phyloP scores from a whole-genome alignment of 2,329 filamentous ascomycete species.

The Phaeophleospora eucalypticola region DNA sequence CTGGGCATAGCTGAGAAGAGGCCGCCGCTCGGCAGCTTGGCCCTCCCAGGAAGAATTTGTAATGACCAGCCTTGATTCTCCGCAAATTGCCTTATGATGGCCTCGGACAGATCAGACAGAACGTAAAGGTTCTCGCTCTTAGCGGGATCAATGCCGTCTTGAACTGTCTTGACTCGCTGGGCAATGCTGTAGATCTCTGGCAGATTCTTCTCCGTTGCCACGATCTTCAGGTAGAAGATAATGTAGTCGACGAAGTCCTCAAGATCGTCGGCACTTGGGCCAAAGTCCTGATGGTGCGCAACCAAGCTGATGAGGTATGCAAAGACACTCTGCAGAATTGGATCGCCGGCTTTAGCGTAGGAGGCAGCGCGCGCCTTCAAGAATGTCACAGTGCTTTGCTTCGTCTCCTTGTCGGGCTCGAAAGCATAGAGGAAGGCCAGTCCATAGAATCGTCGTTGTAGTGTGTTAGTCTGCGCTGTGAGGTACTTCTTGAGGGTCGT shows the following conservation, averaged over 20 bases:
- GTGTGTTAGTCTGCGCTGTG: conserved; percentile 55
- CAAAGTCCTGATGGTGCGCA: conserved; percentile 91
- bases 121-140: conserved; percentile 75
- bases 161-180: conserved; percentile 85
- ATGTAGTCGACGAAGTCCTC: conserved; percentile 84
- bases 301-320: conserved; percentile 80
- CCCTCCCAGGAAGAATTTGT: conserved; percentile 75
- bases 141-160: conserved; percentile 67
- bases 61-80: conserved; percentile 82
- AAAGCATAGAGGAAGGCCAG: conserved; percentile 88
- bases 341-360: conserved; percentile 53
- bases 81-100: conserved; percentile 78
- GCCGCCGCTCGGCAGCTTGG: conserved; percentile 67
- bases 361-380: conserved; percentile 72
- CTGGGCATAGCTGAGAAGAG: conserved; percentile 72
- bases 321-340: conserved; percentile 74
- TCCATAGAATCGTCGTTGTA: conserved; percentile 77
- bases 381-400: conserved; percentile 78
- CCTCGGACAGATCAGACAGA: conserved; percentile 80
- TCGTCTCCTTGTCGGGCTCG: conserved; percentile 72
- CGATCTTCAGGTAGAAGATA: conserved; percentile 77
- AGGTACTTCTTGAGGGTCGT: conserved; percentile 88
- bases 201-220: conserved; percentile 82
- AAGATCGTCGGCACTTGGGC: conserved; percentile 61
- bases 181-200: conserved; percentile 87